Evolutionary conservation across 768 basidiomycete genomes (phyloP).

Genomic region (Xanthoconium stramineum): DNA sequence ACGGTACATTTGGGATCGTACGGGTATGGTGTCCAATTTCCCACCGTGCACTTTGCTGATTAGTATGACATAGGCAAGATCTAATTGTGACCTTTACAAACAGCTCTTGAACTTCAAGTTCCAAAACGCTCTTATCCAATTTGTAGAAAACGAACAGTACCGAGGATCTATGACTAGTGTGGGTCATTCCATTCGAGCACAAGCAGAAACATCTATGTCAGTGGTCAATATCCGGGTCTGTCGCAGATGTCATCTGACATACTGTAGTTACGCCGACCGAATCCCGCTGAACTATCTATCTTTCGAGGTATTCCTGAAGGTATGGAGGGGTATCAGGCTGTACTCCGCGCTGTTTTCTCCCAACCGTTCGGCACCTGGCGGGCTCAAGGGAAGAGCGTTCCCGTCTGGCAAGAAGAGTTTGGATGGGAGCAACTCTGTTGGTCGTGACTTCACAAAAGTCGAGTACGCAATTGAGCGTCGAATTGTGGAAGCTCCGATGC

Average conservation of each 20-base stretch:
- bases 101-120: slow-evolving; percentile 73
- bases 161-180: slow-evolving; percentile 60
- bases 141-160: slow-evolving; percentile 75
- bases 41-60: slow-evolving; percentile 5
- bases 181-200: slow-evolving; percentile 60
- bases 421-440: slow-evolving; percentile 55
- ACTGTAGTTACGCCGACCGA: slow-evolving; percentile 23
- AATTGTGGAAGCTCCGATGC: slow-evolving; percentile 67
- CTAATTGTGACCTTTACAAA: slow-evolving; percentile 80
- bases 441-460: slow-evolving; percentile 49
- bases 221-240: not conserved
- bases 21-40: slow-evolving; percentile 44
- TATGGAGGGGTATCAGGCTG: slow-evolving; percentile 55
- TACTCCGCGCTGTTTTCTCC: slow-evolving; percentile 35
- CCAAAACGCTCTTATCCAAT: slow-evolving; percentile 56
- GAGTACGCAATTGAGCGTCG: slow-evolving; percentile 91
- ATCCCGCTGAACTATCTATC: slow-evolving; percentile 35
- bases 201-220: slow-evolving; percentile 46
- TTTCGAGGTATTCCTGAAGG: slow-evolving; percentile 41
- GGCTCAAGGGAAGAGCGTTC: not conserved
- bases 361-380: not conserved
- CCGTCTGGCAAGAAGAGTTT: slow-evolving; percentile 27
- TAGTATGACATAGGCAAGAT: slow-evolving; percentile 57
- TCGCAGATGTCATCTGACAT: slow-evolving; percentile 7
- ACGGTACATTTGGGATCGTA: slow-evolving; percentile 78